phyloP scores from a whole-genome alignment of 805 yeast genomes.

The Saccharomycopsis sp. region DNA sequence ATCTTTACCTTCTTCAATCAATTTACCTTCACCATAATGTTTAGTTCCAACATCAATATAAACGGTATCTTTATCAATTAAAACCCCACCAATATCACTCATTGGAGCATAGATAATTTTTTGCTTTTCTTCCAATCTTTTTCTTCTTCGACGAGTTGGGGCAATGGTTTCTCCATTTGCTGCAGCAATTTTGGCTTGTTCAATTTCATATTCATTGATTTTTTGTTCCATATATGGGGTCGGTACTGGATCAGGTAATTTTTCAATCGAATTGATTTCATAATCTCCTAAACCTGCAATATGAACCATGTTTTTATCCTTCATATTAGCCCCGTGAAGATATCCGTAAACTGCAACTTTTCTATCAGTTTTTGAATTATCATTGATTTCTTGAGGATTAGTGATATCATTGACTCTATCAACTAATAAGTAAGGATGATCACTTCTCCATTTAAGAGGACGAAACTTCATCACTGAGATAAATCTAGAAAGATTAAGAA shows the following conservation, averaged over 20 bases:
- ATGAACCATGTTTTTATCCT: slow-evolving; percentile 65
- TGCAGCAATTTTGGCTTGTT: slow-evolving; percentile 54
- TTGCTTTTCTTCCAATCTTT: slow-evolving; percentile 87
- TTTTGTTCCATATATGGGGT: slow-evolving; percentile 88
- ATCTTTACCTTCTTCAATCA: slow-evolving; percentile 13
- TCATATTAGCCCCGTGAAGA: slow-evolving; percentile 83
- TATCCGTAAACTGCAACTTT: slow-evolving; percentile 90
- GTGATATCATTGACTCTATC: slow-evolving; percentile 92
- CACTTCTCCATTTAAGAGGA: slow-evolving; percentile 99
- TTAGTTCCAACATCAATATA: slow-evolving; percentile 67
- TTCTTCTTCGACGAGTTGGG: slow-evolving; percentile 53
- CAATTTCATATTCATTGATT: slow-evolving; percentile 72
- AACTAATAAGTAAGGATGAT: slow-evolving; percentile 87
- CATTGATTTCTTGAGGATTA: slow-evolving; percentile 65
- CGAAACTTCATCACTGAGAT: slow-evolving; percentile 96
- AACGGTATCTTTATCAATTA: slow-evolving; percentile 95
- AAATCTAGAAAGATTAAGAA: slow-evolving; percentile 81
- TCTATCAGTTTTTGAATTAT: slow-evolving; percentile 76
- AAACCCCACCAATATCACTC: slow-evolving; percentile 99
- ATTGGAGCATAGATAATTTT: slow-evolving; percentile 96
- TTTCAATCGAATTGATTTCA: slow-evolving; percentile 65
- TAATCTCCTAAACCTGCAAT: slow-evolving; percentile 95
- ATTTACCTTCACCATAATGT: slow-evolving; percentile 21
- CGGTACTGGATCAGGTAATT: slow-evolving; percentile 97
- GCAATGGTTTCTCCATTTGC: slow-evolving; percentile 46